Percentiles rank a stretch among this genome's conserved stretches.
phyloP scores from a whole-genome alignment of 2,329 filamentous ascomycete species.

The Colletotrichum caudatum region DNA sequence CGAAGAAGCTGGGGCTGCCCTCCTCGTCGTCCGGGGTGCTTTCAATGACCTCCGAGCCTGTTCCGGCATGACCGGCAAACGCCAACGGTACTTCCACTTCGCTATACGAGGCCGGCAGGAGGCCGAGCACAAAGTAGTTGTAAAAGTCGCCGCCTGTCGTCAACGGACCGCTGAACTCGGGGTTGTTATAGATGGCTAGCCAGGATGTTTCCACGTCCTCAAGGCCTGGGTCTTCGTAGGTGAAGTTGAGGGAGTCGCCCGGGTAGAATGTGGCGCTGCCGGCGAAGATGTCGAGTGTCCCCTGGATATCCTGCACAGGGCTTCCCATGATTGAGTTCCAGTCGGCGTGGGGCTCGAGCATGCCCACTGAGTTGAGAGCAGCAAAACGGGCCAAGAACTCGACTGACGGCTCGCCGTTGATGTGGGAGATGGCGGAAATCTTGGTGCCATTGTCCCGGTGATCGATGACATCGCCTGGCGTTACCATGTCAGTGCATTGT shows the following conservation, averaged over 20 bases:
- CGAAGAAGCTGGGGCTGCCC: not conserved
- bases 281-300: conserved; percentile 18
- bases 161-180: conserved; percentile 28
- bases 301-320: conserved; percentile 25
- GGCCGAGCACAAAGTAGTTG: conserved; percentile 31
- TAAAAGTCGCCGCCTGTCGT: conserved; percentile 34
- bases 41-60: not conserved
- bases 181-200: conserved; percentile 30
- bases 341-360: conserved; percentile 38
- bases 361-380: conserved; percentile 25
- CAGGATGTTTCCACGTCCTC: conserved; percentile 1
- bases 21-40: not conserved
- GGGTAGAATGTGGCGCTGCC: conserved; percentile 29
- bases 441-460: conserved; percentile 11
- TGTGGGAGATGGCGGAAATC: conserved; percentile 28
- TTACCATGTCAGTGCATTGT: not conserved
- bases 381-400: conserved; percentile 18
- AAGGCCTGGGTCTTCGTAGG: conserved; percentile 11
- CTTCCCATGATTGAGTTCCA: conserved; percentile 34
- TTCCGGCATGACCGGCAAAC: not conserved
- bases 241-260: conserved; percentile 30
- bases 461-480: conserved; percentile 9
- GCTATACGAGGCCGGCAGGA: conserved; percentile 21
- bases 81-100: conserved; percentile 10
- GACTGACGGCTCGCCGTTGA: conserved; percentile 24